Evolutionary conservation across 2,329 filamentous ascomycete species (phyloP).

Genomic region (Hypoxylon sp.): DNA sequence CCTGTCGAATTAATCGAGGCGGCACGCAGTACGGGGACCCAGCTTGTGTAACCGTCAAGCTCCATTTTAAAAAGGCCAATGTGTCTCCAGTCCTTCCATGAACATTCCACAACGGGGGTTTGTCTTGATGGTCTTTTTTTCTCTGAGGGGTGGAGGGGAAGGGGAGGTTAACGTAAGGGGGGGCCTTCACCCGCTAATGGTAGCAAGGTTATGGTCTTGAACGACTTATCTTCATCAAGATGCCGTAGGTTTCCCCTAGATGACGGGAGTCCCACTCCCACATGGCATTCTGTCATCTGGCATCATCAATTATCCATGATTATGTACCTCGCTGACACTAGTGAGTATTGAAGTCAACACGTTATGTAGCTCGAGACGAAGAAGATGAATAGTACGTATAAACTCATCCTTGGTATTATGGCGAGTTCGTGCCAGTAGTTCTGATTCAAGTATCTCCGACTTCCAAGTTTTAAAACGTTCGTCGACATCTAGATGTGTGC

Average conservation of each 20-base stretch:
- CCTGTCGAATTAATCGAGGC: slow-evolving; percentile 43
- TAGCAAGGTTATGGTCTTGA: slow-evolving; percentile 24
- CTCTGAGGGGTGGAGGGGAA: slow-evolving; percentile 4
- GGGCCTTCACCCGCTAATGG: not conserved
- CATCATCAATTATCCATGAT: slow-evolving; percentile 29
- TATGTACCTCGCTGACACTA: slow-evolving; percentile 10
- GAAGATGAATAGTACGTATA: slow-evolving; percentile 5
- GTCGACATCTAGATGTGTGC: slow-evolving; percentile 25
- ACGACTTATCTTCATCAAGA: slow-evolving; percentile 39
- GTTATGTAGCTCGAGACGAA: not conserved
- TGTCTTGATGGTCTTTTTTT: slow-evolving; percentile 14
- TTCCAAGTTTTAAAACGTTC: slow-evolving; percentile 23
- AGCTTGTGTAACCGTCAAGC: slow-evolving; percentile 52
- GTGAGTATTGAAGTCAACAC: slow-evolving; percentile 15
- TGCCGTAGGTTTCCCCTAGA: slow-evolving; percentile 38
- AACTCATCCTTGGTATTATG: slow-evolving; percentile 3
- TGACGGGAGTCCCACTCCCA: slow-evolving; percentile 45
- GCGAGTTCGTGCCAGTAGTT: slow-evolving; percentile 1
- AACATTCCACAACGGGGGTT: slow-evolving; percentile 48
- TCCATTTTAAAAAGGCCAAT: slow-evolving; percentile 50
- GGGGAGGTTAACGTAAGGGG: slow-evolving; percentile 16
- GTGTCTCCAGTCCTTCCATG: slow-evolving; percentile 47
- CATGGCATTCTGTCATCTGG: slow-evolving; percentile 45
- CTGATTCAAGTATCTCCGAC: slow-evolving; percentile 11
- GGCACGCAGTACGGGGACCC: slow-evolving; percentile 46